Percentiles rank a stretch among this genome's conserved stretches.
Evolutionary conservation across 176 grass and related monocot genomes (phyloP).

Genomic region (Avena eriantha): DNA sequence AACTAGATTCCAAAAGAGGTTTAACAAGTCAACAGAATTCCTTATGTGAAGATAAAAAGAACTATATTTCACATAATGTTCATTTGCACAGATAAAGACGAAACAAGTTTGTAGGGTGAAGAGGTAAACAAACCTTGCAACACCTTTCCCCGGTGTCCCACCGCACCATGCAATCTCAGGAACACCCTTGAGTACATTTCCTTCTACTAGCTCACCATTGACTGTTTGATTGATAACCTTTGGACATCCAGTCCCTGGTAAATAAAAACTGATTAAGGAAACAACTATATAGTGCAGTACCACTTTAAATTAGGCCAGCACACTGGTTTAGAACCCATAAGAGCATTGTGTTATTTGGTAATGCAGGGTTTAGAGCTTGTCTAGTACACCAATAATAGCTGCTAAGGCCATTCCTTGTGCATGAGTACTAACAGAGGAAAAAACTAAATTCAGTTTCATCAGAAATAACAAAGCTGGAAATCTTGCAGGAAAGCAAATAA

Average conservation of each 20-base stretch:
- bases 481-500: conserved; percentile 19
- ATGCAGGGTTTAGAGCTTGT: conserved; percentile 1
- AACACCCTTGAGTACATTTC: conserved; percentile 80
- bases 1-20: conserved; percentile 54
- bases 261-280: conserved; percentile 43
- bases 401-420: background rate
- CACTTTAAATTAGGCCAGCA: background rate
- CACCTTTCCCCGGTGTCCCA: conserved; percentile 81
- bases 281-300: conserved; percentile 10
- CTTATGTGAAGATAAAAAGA: conserved; percentile 8
- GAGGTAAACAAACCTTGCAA: conserved; percentile 69
- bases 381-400: conserved; percentile 17
- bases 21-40: conserved; percentile 35
- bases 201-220: conserved; percentile 88
- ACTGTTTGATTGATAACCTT: conserved; percentile 83
- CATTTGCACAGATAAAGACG: conserved; percentile 7
- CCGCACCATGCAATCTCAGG: conserved; percentile 97
- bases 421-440: conserved; percentile 16
- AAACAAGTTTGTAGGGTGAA: conserved; percentile 27
- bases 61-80: conserved; percentile 10
- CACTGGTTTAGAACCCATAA: conserved; percentile 23
- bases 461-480: conserved; percentile 2
- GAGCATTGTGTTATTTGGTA: conserved; percentile 20
- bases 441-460: background rate
- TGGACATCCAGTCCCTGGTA: conserved; percentile 88